Evolutionary conservation across 106 monocot genomes (phyloP).

Genomic region (Triglochin maritima): DNA sequence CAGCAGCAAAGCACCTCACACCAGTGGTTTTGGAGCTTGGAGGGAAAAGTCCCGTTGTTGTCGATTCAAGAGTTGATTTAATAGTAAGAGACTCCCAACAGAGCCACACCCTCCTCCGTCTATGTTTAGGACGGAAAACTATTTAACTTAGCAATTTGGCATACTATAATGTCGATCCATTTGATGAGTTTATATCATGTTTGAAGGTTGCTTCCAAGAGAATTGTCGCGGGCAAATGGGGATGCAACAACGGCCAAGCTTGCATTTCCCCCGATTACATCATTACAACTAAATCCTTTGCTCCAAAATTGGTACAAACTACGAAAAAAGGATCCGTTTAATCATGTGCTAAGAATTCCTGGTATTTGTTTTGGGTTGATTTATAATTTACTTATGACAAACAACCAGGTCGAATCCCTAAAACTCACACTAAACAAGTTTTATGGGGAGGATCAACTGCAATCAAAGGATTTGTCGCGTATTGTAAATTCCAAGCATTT

Average conservation of each 20-base stretch:
- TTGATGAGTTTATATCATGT: neutral
- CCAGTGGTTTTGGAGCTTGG: conserved; percentile 41
- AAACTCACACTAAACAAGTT: conserved; percentile 18
- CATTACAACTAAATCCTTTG: conserved; percentile 22
- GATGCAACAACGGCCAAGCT: conserved; percentile 35
- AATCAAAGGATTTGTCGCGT: conserved; percentile 33
- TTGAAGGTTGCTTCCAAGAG: conserved; percentile 17
- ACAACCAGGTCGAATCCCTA: conserved; percentile 19
- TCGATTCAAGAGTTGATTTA: conserved; percentile 26
- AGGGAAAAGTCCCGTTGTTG: conserved; percentile 34
- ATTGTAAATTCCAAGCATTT: conserved; percentile 37
- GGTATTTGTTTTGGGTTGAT: neutral
- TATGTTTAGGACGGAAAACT: neutral
- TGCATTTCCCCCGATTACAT: conserved; percentile 32
- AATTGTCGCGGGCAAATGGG: conserved; percentile 30
- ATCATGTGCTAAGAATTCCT: neutral
- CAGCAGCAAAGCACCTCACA: conserved; percentile 39
- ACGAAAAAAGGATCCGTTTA: too few species aligned
- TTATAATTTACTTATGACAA: too few species aligned
- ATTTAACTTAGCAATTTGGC: neutral
- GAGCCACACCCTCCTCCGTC: neutral
- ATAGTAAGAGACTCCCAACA: conserved; percentile 4
- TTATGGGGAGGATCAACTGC: conserved; percentile 27
- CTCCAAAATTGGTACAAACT: conserved; percentile 20
- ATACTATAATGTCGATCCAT: too few species aligned